These are phyloP conservation scores for Aspergillus fijiensis DNA, from an alignment of 2,329 filamentous ascomycete species.

Conservation along the genomic window DNA sequence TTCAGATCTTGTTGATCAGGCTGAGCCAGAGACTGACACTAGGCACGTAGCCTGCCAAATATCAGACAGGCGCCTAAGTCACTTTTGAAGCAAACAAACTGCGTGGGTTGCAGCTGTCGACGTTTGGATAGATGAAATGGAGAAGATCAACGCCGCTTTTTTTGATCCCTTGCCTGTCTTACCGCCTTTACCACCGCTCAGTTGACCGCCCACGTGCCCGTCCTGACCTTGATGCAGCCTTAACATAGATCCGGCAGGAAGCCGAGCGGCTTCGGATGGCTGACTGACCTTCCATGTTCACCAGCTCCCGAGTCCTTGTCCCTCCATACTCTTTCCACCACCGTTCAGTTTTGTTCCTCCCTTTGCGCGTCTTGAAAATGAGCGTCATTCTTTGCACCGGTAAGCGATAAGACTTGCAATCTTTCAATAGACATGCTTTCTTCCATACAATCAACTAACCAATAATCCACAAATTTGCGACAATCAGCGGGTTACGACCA, in stretches of 20 bases:
- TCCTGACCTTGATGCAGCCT: not conserved
- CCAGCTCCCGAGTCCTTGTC: constrained; percentile 6
- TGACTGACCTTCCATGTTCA: not conserved
- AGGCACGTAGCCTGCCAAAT: not conserved
- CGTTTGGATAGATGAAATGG: not conserved
- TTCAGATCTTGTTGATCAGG: not conserved
- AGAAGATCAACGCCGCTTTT: not conserved
- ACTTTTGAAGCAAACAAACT: not conserved
- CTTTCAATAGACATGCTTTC: not conserved
- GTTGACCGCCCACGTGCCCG: constrained; percentile 44
- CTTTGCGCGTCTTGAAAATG: constrained; percentile 44
- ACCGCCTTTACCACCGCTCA: constrained; percentile 63
- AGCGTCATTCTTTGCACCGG: constrained; percentile 68
- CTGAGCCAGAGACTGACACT: not conserved
- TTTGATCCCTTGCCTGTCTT: not conserved
- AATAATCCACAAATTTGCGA: constrained; percentile 10
- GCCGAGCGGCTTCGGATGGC: constrained; percentile 5
- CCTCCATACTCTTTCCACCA: constrained; percentile 3
- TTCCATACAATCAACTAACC: constrained; percentile 9
- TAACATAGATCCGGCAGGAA: constrained; percentile 20
- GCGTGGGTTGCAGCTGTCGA: not conserved
- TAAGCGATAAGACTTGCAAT: constrained; percentile 35
- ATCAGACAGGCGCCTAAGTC: not conserved
- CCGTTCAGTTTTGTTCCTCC: not conserved
- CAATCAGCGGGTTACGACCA: constrained; percentile 68